Evolutionary conservation across 176 grass and related monocot genomes (phyloP).

Genomic region (Oryza glaberrima): DNA sequence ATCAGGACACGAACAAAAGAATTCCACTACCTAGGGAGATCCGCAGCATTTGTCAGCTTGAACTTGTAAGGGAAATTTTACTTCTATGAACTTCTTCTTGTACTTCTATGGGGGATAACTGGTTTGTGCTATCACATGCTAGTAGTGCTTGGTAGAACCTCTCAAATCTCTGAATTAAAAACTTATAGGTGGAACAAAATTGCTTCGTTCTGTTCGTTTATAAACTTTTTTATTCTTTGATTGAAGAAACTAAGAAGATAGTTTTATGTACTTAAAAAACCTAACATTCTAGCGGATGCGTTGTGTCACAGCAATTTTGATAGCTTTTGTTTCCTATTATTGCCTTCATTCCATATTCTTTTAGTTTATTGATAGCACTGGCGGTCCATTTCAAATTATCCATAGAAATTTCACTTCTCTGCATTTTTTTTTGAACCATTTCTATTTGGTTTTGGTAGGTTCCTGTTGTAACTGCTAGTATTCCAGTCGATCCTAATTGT

Average conservation of each 20-base stretch:
- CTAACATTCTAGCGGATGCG: neutral
- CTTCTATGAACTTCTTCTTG: neutral
- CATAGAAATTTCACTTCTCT: neutral
- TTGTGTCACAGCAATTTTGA: neutral
- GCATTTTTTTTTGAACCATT: neutral
- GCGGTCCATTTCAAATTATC: slow-evolving; percentile 14
- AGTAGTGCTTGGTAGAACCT: neutral
- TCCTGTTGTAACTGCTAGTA: slow-evolving; percentile 83
- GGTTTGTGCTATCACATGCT: neutral
- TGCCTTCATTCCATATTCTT: neutral
- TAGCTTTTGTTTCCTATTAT: neutral
- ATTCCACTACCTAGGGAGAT: slow-evolving; percentile 83
- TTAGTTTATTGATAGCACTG: neutral
- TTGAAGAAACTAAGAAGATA: slow-evolving; percentile 3
- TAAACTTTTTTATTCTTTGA: neutral
- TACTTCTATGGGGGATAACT: neutral
- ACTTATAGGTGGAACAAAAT: neutral
- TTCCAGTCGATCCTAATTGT: slow-evolving; percentile 87
- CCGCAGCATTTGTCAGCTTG: slow-evolving; percentile 77
- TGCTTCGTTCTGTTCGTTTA: slow-evolving; percentile 10
- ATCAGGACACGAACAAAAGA: slow-evolving; percentile 89
- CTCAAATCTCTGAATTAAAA: neutral
- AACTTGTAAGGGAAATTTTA: slow-evolving; percentile 65
- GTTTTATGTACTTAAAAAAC: neutral
- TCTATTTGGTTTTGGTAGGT: slow-evolving; percentile 61